Conservation (phyloP, 495 filamentous ascomycete species). For the Cercophora newfieldiana region DNA sequence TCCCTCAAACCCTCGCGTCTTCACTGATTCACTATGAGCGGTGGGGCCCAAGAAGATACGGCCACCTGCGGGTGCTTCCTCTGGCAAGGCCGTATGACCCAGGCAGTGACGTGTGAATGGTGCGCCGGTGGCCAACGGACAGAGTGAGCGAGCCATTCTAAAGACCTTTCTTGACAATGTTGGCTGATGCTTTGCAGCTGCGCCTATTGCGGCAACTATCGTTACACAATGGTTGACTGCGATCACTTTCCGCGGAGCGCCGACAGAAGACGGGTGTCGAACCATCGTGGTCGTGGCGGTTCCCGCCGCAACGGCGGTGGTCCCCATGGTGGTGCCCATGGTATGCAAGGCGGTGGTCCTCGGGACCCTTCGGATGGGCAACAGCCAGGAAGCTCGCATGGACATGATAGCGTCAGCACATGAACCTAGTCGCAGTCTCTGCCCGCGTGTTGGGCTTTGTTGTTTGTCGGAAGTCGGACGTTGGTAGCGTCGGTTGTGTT, state of each 20-base stretch:
- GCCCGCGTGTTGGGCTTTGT: not conserved
- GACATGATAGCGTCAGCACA: not conserved
- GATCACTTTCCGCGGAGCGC: not conserved
- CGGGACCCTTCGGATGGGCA: not conserved
- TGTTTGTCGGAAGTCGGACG: not conserved
- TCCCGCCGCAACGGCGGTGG: not conserved
- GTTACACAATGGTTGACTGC: not conserved
- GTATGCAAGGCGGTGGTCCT: not conserved
- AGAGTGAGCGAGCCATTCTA: not conserved
- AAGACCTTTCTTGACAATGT: not conserved
- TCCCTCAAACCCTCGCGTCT: not conserved
- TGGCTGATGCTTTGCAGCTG: not conserved
- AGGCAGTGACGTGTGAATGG: not conserved
- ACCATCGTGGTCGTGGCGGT: not conserved
- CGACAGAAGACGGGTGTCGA: not conserved
- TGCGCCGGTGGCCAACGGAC: slow-evolving; percentile 1
- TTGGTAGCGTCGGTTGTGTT: not conserved
- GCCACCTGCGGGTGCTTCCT: slow-evolving; percentile 11
- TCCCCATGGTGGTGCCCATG: not conserved
- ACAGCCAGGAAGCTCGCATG: not conserved
- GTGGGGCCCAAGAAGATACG: not conserved
- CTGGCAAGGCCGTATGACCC: not conserved
- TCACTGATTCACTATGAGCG: not conserved
- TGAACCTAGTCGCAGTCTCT: not conserved
- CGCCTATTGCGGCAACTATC: not conserved